phyloP scores from a whole-genome alignment of 768 basidiomycete species.

The Termitomyces sp. region DNA sequence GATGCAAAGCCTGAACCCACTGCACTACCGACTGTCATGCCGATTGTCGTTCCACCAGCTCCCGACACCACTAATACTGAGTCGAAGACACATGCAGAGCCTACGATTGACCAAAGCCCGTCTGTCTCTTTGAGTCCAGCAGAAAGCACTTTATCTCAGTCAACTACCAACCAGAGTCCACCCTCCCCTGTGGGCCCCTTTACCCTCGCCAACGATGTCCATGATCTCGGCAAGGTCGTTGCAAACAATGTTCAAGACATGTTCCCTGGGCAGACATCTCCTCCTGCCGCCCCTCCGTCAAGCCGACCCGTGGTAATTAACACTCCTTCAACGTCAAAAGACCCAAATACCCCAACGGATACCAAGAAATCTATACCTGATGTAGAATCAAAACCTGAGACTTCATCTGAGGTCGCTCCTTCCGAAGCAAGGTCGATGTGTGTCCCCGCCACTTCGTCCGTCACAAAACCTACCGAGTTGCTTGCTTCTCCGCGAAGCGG shows the following conservation, averaged over 20 bases:
- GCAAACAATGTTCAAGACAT: slow-evolving; percentile 18
- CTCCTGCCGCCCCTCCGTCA: slow-evolving; percentile 9
- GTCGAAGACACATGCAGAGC: neutral
- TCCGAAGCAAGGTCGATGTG: neutral
- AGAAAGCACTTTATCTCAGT: neutral
- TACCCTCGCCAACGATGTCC: slow-evolving; percentile 16
- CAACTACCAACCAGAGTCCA: neutral
- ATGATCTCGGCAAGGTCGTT: slow-evolving; percentile 16
- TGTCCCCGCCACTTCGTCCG: neutral
- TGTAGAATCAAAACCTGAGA: neutral
- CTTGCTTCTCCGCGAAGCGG: neutral
- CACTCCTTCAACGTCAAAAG: neutral
- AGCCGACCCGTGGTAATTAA: slow-evolving; percentile 11
- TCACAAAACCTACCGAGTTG: neutral
- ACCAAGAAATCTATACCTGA: slow-evolving; percentile 9
- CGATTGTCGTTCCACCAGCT: neutral
- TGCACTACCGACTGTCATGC: neutral
- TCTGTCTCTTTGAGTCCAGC: neutral
- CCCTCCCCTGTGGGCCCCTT: slow-evolving; percentile 17
- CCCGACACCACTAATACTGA: too few species aligned
- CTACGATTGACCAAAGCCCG: neutral
- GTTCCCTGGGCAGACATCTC: slow-evolving; percentile 19
- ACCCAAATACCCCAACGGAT: neutral
- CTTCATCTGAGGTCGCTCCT: neutral
- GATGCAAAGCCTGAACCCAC: too few species aligned